Base-by-base conservation (phyloP, 768 basidiomycete genomes). In the Mycena filopes region DNA sequence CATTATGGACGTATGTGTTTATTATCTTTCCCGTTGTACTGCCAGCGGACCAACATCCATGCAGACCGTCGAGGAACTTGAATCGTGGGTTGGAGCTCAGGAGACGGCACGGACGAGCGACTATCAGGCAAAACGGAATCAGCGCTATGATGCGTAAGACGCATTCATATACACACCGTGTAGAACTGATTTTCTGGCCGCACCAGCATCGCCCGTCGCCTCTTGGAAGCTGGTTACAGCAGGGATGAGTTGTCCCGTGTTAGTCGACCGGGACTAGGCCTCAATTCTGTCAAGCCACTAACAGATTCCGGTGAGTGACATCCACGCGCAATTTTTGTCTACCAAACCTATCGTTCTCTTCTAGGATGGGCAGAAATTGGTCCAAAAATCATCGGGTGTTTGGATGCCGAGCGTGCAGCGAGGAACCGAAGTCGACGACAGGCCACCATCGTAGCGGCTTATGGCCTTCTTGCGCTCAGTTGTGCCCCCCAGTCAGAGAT, bases 151-250 rank as follows among this genome's bases (percentile, higher is more conserved):
- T 16, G 45, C 29, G 56, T 58, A 26, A 57, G 47, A 18, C 13
- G 20, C 21, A 15, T 25, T 29, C 1, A 28, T 42, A 21, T 45
- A 8, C 11, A 29, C n/a, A 38, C 25, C 20, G 4, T 43, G 28
- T 25, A n/a, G 28, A 9, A 55, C 29, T 4, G 21, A 23, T 21
- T n/a, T n/a, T 21, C 28, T 55, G 21, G 25, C 20, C 29, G 9
- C 9, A 12, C 10, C n/a, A 58, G 56, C 36, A 58, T 58, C 12
- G 56, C 48, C 26, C 18, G 48, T 33, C 56, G 47, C 21, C 56
- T 58, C 10, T 18, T 48, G 38, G 36, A 23, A 23, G 33, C 38
- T 15, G 38, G 47, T 15, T 58, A 58, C 36, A n/a, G 6, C 33
- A 38, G 36, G 18, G 21, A 36, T 3, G 46, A 58, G 36, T 23